These are phyloP conservation scores for Microbotryum intermedium DNA, from an alignment of 1,284 basidiomycete genomes.

Conservation along the genomic window DNA sequence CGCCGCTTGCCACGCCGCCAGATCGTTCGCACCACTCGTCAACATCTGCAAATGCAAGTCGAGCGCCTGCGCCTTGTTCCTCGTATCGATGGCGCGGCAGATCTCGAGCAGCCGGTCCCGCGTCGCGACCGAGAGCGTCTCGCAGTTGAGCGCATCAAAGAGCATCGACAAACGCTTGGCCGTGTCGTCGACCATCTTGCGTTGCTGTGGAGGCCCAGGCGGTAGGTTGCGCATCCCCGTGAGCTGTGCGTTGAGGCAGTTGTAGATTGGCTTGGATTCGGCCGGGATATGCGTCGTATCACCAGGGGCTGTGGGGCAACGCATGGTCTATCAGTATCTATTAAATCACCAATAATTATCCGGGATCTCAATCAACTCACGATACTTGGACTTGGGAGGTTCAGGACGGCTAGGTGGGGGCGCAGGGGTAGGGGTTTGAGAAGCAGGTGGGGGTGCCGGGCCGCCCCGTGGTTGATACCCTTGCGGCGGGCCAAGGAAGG, in stretches of 20 bases:
- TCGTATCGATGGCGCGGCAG: slow-evolving; percentile 28
- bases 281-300: slow-evolving; percentile 85
- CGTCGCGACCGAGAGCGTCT: slow-evolving; percentile 50
- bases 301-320: slow-evolving; percentile 57
- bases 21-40: slow-evolving; percentile 23
- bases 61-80: slow-evolving; percentile 27
- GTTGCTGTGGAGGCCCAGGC: slow-evolving; percentile 55
- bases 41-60: slow-evolving; percentile 30
- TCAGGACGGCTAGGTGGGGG: slow-evolving; percentile 35
- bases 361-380: slow-evolving; percentile 47
- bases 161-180: slow-evolving; percentile 77
- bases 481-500: not conserved
- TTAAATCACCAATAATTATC: not conserved
- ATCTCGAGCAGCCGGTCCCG: slow-evolving; percentile 37
- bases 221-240: slow-evolving; percentile 28
- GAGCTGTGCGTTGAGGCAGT: slow-evolving; percentile 32
- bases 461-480: not conserved
- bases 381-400: slow-evolving; percentile 59
- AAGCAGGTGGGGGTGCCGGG: slow-evolving; percentile 23
- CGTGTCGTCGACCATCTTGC: slow-evolving; percentile 75
- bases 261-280: slow-evolving; percentile 56
- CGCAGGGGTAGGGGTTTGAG: slow-evolving; percentile 27
- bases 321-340: not conserved
- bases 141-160: slow-evolving; percentile 87
- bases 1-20: slow-evolving; percentile 31